These are phyloP conservation scores for Phanerochaete sordida DNA, from an alignment of 768 basidiomycete genomes.

Conservation along the genomic window DNA sequence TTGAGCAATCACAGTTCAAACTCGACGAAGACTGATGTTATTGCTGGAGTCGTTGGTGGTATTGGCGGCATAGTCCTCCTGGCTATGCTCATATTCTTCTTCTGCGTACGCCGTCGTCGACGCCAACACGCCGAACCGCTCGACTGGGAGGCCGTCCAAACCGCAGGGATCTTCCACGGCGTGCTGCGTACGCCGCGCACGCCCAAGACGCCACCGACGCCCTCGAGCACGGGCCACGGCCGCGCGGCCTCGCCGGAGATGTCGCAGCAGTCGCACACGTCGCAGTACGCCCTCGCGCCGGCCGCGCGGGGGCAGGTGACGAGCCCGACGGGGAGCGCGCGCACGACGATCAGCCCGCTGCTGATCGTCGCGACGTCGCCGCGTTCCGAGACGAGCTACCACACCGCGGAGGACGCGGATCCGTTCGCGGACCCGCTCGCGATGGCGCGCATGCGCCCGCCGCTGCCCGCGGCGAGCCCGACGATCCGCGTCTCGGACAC, in stretches of 20 bases:
- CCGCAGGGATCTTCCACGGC: background rate
- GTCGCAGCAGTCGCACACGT: background rate
- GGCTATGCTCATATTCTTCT: background rate
- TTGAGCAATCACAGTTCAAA: background rate
- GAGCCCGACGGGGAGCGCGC: background rate
- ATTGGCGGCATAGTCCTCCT: conserved; percentile 2
- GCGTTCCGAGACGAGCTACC: background rate
- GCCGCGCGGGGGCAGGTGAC: background rate
- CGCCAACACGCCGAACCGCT: conserved; percentile 1
- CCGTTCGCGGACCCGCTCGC: conserved; percentile 14
- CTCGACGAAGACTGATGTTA: background rate
- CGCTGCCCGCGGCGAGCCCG: background rate
- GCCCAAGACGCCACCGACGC: background rate
- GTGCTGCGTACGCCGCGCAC: background rate
- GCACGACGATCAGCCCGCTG: conserved; percentile 6
- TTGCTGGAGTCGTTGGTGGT: conserved; percentile 11
- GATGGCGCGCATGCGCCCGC: conserved; percentile 6
- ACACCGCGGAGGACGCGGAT: background rate
- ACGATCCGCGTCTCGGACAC: conserved; percentile 8
- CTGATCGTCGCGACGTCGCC: conserved; percentile 7
- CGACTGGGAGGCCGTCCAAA: conserved; percentile 7
- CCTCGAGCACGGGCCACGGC: background rate
- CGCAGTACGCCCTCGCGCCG: background rate
- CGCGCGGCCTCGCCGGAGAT: background rate
- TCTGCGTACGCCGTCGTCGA: conserved; percentile 4